Base-by-base conservation (phyloP, 306 rosid genomes). In the Psophocarpus tetragonolobus region DNA sequence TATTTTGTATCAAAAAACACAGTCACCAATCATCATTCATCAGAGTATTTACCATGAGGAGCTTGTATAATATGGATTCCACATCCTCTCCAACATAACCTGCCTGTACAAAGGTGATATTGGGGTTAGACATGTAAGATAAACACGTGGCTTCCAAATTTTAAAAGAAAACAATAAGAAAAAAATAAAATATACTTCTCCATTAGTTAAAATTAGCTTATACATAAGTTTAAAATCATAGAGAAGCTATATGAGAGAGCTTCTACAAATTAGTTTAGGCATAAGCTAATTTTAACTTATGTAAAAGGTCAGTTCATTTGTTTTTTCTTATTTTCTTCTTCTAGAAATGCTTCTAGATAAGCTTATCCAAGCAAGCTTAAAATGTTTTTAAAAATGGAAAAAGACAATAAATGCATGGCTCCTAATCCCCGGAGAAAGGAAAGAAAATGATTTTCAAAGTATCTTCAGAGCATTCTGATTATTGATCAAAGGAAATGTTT, bases 81-180 rank as follows among this genome's bases (percentile, higher is more conserved):
- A 95, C 99, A 79, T 95, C 99, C 87, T 95, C 99, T 79, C 99
- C 99, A 21, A 95, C 97, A 71, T 95, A 95, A 82, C 99, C 99
- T 60, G 99, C 97, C 99, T 95, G 95, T 87, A 85, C 12, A 79
- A 76, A 63, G 71, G 42, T 23, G 48, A 54, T 23, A 53, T 57
- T 58, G 63, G 29, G 30, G 61, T 77, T 68, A 86, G 72, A 53
- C 56, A 63, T 4, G 47, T 27, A 70, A 53, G 42, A 76, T 21
- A 74, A 39, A 63, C 67, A 68, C 21, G 36, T 41, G 39, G 23
- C 70, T 63, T 30, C 45, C 53, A 82, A 10, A 13, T 20, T 54
- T 65, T 36, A 42, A 33, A 68, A 33, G n/a, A n/a, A n/a, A n/a
- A n/a, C n/a, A n/a, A n/a, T n/a, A n/a, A n/a, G n/a, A n/a, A n/a